phyloP scores from a whole-genome alignment of 2,329 filamentous ascomycete species.

The Cladosporium austrohemisphaericum region DNA sequence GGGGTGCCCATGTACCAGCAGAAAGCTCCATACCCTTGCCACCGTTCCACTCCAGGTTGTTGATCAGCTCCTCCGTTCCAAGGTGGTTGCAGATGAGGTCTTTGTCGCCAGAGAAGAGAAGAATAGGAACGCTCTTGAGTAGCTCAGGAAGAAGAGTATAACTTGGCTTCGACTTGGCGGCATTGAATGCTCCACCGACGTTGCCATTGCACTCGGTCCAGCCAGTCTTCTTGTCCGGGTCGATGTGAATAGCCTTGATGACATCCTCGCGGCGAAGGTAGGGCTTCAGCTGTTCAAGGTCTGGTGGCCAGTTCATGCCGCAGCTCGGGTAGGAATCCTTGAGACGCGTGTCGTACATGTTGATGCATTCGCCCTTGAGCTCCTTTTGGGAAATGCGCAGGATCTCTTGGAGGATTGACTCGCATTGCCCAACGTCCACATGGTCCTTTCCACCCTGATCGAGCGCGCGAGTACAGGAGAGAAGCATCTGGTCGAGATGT shows the following conservation, averaged over 20 bases:
- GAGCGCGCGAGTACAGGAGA: slow-evolving; percentile 37
- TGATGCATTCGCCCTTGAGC: slow-evolving; percentile 63
- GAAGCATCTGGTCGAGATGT: slow-evolving; percentile 46
- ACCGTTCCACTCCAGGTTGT: slow-evolving; percentile 86
- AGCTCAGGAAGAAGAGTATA: slow-evolving; percentile 72
- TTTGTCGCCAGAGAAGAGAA: slow-evolving; percentile 89
- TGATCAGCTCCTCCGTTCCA: slow-evolving; percentile 86
- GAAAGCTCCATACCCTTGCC: slow-evolving; percentile 86
- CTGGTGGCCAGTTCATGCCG: slow-evolving; percentile 97
- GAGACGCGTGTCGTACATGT: slow-evolving; percentile 96
- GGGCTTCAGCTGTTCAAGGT: slow-evolving; percentile 70
- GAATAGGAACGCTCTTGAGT: slow-evolving; percentile 69
- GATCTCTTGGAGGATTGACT: slow-evolving; percentile 70
- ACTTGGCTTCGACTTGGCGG: slow-evolving; percentile 67
- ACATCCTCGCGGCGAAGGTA: slow-evolving; percentile 86
- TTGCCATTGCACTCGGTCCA: slow-evolving; percentile 87
- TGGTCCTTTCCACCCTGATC: slow-evolving; percentile 53
- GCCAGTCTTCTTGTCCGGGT: slow-evolving; percentile 73
- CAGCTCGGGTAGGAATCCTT: slow-evolving; percentile 77
- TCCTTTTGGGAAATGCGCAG: slow-evolving; percentile 56
- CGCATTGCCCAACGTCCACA: slow-evolving; percentile 70
- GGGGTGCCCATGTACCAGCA: slow-evolving; percentile 85
- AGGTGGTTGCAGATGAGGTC: slow-evolving; percentile 97
- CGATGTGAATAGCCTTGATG: slow-evolving; percentile 73
- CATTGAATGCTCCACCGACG: slow-evolving; percentile 69